Evolutionary conservation across 2,329 filamentous ascomycete genomes (phyloP).

Genomic region (Trichoderma gracile): DNA sequence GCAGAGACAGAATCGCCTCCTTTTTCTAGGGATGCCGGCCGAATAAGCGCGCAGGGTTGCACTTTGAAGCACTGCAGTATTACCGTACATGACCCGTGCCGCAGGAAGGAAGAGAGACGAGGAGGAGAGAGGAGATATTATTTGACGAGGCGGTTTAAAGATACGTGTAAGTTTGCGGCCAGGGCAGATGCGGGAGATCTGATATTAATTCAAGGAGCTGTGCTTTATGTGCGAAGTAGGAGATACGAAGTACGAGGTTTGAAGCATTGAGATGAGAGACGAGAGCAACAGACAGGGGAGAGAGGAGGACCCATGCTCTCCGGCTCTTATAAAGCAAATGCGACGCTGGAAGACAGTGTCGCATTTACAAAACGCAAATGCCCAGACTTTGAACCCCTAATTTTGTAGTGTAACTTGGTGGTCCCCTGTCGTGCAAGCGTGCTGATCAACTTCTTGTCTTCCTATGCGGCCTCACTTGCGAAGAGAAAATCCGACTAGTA

Average conservation of each 20-base stretch:
- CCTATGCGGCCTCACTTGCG: too few relatives aligned
- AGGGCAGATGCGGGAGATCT: neutral
- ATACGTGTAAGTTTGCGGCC: too few relatives aligned
- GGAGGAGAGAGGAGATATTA: neutral
- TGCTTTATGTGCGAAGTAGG: neutral
- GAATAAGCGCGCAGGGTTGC: constrained; percentile 19
- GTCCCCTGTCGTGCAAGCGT: neutral
- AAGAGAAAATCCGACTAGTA: too few relatives aligned
- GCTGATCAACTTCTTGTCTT: neutral
- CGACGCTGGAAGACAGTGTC: neutral
- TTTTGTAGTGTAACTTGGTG: too few relatives aligned
- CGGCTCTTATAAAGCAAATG: neutral
- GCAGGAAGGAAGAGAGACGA: neutral
- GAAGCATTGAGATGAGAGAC: too few relatives aligned
- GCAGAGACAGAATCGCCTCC: neutral
- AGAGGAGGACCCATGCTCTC: neutral
- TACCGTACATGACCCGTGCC: constrained; percentile 15
- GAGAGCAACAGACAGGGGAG: neutral
- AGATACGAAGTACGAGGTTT: neutral
- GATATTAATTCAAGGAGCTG: constrained; percentile 18
- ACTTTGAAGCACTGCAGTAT: constrained; percentile 18
- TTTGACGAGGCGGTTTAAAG: neutral
- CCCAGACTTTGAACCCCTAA: neutral
- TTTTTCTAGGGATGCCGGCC: neutral
- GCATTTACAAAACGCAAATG: neutral